A percentile compares a stretch with the other conserved stretches of the same genome.
These are phyloP conservation scores for Alopecurus myosuroides DNA, from an alignment of 176 grass and related monocot species.

Conservation along the genomic window DNA sequence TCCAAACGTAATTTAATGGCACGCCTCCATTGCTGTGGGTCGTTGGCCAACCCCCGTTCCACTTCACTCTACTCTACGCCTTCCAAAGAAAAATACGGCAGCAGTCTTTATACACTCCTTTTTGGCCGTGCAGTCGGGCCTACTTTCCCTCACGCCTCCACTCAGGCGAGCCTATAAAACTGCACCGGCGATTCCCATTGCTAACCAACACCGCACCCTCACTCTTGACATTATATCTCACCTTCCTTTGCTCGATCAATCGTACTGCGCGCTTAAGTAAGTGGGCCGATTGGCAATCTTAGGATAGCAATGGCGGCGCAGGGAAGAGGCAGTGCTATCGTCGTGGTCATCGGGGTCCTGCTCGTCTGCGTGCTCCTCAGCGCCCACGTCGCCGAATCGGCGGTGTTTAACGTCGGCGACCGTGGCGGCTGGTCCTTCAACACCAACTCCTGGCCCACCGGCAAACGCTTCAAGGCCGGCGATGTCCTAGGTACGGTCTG, in stretches of 20 bases:
- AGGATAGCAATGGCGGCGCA: conserved; percentile 14
- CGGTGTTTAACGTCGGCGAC: conserved; percentile 57
- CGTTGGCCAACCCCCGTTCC: conserved; percentile 35
- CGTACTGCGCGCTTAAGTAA: no score
- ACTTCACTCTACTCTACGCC: background rate
- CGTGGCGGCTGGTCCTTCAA: conserved; percentile 43
- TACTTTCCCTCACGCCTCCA: conserved; percentile 36
- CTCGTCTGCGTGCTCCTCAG: conserved; percentile 38
- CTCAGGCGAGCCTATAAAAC: conserved; percentile 22
- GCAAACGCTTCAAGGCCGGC: conserved; percentile 65
- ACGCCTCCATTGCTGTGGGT: conserved; percentile 40
- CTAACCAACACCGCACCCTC: no score
- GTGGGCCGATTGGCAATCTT: no score
- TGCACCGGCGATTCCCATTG: no score
- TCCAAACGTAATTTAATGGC: conserved; percentile 23
- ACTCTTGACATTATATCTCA: no score
- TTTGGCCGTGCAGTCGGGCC: background rate
- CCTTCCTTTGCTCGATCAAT: no score
- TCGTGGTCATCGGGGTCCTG: background rate
- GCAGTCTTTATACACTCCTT: background rate
- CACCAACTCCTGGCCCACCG: conserved; percentile 7
- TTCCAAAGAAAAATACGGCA: background rate
- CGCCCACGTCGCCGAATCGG: conserved; percentile 18
- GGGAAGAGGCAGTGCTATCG: conserved; percentile 38
- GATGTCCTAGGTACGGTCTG: conserved; percentile 31